These are phyloP conservation scores for Dactylellina drechsleri DNA, from an alignment of 2,329 filamentous ascomycete species.

Conservation along the genomic window DNA sequence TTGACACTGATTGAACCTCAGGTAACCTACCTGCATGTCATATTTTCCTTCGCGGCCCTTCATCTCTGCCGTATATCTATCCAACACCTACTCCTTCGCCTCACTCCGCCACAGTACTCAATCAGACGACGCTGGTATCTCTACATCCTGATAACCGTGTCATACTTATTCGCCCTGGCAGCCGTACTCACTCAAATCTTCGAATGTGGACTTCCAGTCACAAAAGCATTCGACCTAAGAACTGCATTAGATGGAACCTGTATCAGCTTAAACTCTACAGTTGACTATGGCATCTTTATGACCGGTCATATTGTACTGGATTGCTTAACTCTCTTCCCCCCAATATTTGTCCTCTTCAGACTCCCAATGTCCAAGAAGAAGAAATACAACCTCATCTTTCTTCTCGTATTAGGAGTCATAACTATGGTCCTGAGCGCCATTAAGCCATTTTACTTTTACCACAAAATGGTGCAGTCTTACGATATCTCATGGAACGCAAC, in stretches of 20 bases:
- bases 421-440: conserved; percentile 38
- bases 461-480: conserved; percentile 21
- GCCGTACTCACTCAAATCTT: conserved; percentile 35
- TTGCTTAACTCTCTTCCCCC: conserved; percentile 33
- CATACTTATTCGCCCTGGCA: conserved; percentile 22
- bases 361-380: conserved; percentile 36
- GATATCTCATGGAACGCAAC: conserved; percentile 31
- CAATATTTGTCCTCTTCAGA: conserved; percentile 28
- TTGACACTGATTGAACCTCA: background rate
- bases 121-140: conserved; percentile 32
- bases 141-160: conserved; percentile 23
- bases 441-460: conserved; percentile 33
- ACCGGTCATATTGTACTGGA: conserved; percentile 32
- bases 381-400: conserved; percentile 31
- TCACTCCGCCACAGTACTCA: conserved; percentile 26
- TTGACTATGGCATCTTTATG: conserved; percentile 33
- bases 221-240: conserved; percentile 16
- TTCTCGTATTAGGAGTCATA: conserved; percentile 26
- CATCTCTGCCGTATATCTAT: conserved; percentile 45
- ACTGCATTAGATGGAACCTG: conserved; percentile 29
- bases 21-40: conserved; percentile 42
- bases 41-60: conserved; percentile 29
- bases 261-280: conserved; percentile 33
- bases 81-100: conserved; percentile 37
- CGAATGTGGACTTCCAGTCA: conserved; percentile 28